A percentile compares a stretch with the other conserved stretches of the same genome.
Conservation (phyloP, 2,329 filamentous ascomycete genomes). For the Aspergillus sp. region DNA sequence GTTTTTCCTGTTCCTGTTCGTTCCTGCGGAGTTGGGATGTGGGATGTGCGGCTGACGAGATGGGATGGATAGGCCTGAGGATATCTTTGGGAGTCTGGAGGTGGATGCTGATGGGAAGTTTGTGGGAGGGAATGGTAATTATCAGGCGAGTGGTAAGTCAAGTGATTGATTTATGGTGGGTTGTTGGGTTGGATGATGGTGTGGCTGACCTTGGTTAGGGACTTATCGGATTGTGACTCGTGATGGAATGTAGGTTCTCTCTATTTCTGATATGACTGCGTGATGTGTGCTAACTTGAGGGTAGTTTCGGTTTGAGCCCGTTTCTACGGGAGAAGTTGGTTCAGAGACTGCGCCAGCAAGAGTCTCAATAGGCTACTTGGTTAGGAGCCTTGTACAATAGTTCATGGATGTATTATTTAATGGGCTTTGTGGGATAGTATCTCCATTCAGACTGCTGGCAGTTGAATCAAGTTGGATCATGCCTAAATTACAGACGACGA, state of each 20-base stretch:
- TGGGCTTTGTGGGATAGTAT: background rate
- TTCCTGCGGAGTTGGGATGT: background rate
- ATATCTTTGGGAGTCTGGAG: constrained; percentile 67
- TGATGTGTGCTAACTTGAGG: constrained; percentile 22
- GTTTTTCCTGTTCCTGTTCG: background rate
- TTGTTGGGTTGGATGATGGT: background rate
- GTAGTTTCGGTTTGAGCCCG: constrained; percentile 49
- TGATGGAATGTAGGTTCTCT: constrained; percentile 57
- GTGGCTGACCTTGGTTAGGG: constrained; percentile 32
- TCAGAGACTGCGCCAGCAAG: constrained; percentile 46
- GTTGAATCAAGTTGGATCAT: constrained; percentile 7
- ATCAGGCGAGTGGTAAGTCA: constrained; percentile 58
- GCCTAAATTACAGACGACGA: background rate
- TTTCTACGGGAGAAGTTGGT: constrained; percentile 55
- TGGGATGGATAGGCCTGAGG: constrained; percentile 53
- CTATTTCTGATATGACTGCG: background rate
- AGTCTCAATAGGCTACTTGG: constrained; percentile 19
- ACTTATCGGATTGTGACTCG: constrained; percentile 64
- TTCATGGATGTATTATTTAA: constrained; percentile 13
- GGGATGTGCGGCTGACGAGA: constrained; percentile 15
- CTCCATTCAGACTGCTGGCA: constrained; percentile 21
- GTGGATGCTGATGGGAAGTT: constrained; percentile 61
- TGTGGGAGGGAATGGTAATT: constrained; percentile 57
- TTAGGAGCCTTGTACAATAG: constrained; percentile 17
- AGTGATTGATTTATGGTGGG: background rate